Evolutionary conservation across 768 basidiomycete genomes (phyloP).

Genomic region (Candolleomyces aberdarensis): DNA sequence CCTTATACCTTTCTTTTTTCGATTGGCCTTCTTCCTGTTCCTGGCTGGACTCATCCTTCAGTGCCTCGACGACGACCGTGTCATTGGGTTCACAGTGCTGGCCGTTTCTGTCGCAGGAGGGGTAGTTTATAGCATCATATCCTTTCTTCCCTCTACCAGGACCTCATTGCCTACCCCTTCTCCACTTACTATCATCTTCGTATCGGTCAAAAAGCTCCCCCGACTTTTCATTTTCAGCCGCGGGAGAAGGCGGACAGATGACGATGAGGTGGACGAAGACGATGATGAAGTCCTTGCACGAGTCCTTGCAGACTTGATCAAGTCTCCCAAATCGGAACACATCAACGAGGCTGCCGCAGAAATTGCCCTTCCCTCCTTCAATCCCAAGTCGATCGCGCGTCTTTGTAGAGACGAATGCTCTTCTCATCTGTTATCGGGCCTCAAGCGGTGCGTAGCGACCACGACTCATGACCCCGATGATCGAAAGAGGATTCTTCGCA

Average conservation of each 20-base stretch:
- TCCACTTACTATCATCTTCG: too few species aligned
- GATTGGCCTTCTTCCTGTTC: too few species aligned
- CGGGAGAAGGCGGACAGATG: too few species aligned
- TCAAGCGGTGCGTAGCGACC: neutral
- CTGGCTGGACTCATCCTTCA: too few species aligned
- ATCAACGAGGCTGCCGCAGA: constrained; percentile 1
- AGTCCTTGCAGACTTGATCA: neutral
- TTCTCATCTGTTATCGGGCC: neutral
- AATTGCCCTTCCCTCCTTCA: neutral
- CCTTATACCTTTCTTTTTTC: constrained; percentile 5
- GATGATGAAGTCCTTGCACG: neutral
- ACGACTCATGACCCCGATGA: neutral
- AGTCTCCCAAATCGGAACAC: neutral
- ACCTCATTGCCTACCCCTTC: too few species aligned
- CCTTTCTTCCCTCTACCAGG: too few species aligned
- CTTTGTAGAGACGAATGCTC: neutral
- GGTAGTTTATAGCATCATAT: too few species aligned
- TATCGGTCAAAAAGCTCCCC: too few species aligned
- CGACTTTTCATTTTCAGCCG: too few species aligned
- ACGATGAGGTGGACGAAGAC: neutral
- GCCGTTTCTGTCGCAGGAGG: too few species aligned
- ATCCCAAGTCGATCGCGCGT: neutral
- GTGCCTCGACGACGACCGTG: too few species aligned
- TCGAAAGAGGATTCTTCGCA: neutral
- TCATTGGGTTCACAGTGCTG: too few species aligned